Evolutionary conservation across 352 stramenopile genomes (phyloP), one percentile per base, ranked within the genome.

Genomic region (Globisporangium ultimum): DNA sequence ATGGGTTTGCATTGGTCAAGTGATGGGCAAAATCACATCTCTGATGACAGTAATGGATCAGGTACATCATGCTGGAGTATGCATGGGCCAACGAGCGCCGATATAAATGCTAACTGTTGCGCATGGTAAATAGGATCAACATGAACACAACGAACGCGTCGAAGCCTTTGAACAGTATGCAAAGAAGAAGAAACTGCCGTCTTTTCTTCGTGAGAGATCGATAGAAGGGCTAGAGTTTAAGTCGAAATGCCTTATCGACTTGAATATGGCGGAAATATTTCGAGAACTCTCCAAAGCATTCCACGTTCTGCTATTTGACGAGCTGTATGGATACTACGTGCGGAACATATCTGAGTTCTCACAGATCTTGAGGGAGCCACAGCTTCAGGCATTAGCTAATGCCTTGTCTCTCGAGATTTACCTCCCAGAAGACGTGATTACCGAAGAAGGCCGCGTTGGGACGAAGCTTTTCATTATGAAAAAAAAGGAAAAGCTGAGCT

Each of bases 141-240:
- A 66, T 6, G 64, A 71, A 38, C 53, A 69, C 48, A 54, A 60
- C 12, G 64, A 64, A 45, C 61, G 60, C 14, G 61, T 71, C n/a
- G 51, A 71, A 34, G 62, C 63, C 17, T 71, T 71, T 50, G 60
- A 71, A 11, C 55, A 68, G 38, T 71, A 69, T 48, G 61, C 60
- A 7, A 70, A 67, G 45, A 64, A 58, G 20, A 58, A 60, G 18
- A 54, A 53, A 8, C 38, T 71, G 34, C 64, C 64, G 18, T 41
- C 61, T 7, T 55, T 55, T 32, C 53, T 71, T 40, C 64, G 60
- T 32, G 51, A 68, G 41, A 53, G 62, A 8, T 49, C 64, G 3
- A 68, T 62, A 34, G 64, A 67, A 3, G 61, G 54, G 13, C 48
- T 69, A 14, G 55, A 68, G 14, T 68, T 55, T 34, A 65, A 69